These are phyloP conservation scores for Sporothrix phasma DNA, from an alignment of 2,329 filamentous ascomycete species.

Conservation along the genomic window DNA sequence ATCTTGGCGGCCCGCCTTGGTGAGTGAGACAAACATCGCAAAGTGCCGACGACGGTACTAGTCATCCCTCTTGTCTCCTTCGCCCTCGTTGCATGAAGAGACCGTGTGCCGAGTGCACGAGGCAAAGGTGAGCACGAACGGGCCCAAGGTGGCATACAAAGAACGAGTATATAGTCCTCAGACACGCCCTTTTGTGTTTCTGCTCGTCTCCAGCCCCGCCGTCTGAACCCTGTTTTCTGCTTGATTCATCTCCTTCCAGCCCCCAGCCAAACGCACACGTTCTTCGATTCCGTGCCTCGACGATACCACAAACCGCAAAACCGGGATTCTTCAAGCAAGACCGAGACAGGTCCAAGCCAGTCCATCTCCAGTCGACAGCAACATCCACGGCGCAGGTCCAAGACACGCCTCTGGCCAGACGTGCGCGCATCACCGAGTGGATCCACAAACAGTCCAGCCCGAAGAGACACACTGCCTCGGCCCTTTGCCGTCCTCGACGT, in stretches of 20 bases:
- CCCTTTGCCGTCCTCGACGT: not conserved
- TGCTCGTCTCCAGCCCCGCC: too few species aligned
- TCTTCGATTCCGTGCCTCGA: too few species aligned
- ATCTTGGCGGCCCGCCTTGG: conserved; percentile 8
- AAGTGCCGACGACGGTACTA: not conserved
- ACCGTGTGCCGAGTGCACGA: too few species aligned
- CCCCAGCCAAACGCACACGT: too few species aligned
- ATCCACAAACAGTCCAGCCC: not conserved
- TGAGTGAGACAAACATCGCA: not conserved
- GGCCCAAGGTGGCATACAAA: too few species aligned
- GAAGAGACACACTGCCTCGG: not conserved
- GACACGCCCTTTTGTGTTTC: not conserved
- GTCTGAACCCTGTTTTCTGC: not conserved
- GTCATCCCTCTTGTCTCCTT: not conserved
- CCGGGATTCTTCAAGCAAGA: not conserved
- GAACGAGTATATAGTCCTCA: conserved; percentile 3
- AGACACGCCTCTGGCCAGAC: not conserved
- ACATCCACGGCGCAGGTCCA: not conserved
- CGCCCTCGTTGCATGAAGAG: not conserved
- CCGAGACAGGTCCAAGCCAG: not conserved
- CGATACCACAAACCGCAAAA: not conserved
- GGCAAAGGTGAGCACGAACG: too few species aligned
- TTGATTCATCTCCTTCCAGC: too few species aligned
- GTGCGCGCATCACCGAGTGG: not conserved
- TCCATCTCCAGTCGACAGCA: too few species aligned